A percentile compares a stretch with the other conserved stretches of the same genome.
Evolutionary conservation across 768 basidiomycete species (phyloP).

Genomic region (Boletus fagicola): DNA sequence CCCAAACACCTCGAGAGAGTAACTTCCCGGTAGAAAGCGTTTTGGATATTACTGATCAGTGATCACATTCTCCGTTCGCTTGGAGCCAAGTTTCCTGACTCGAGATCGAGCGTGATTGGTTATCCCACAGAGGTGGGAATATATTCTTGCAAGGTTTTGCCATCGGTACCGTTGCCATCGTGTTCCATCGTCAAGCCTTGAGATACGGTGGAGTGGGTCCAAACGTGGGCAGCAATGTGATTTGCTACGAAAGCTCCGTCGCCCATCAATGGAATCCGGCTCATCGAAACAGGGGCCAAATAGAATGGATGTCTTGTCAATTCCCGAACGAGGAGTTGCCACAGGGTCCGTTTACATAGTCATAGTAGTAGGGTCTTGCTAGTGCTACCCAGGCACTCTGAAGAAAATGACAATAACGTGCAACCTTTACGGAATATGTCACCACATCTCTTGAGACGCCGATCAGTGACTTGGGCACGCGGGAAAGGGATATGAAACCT

Average conservation of each 20-base stretch:
- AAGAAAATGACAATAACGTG: slow-evolving; percentile 11
- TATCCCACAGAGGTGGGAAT: slow-evolving; percentile 28
- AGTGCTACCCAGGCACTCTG: slow-evolving; percentile 14
- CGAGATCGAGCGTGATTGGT: background rate
- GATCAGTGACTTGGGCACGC: slow-evolving; percentile 11
- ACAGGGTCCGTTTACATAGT: slow-evolving; percentile 21
- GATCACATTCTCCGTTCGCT: slow-evolving; percentile 13
- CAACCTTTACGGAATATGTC: slow-evolving; percentile 14
- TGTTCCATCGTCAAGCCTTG: background rate
- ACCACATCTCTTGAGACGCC: slow-evolving; percentile 8
- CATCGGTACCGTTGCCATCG: slow-evolving; percentile 3
- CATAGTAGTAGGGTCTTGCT: slow-evolving; percentile 8
- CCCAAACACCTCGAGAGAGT: slow-evolving; percentile 2
- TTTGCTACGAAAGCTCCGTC: background rate
- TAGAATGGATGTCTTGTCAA: background rate
- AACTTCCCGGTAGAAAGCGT: background rate
- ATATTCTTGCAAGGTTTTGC: background rate
- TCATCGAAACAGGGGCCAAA: slow-evolving; percentile 13
- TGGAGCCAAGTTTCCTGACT: slow-evolving; percentile 9
- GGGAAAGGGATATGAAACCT: background rate
- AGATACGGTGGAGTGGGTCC: background rate
- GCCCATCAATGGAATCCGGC: background rate
- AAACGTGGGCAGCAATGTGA: background rate
- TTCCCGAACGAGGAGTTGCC: slow-evolving; percentile 1
- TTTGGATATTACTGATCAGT: background rate